A percentile compares a stretch with the other conserved stretches of the same genome.
Conservation (phyloP, 2,329 filamentous ascomycete genomes). For the Myriosclerotinia scirpicola region DNA sequence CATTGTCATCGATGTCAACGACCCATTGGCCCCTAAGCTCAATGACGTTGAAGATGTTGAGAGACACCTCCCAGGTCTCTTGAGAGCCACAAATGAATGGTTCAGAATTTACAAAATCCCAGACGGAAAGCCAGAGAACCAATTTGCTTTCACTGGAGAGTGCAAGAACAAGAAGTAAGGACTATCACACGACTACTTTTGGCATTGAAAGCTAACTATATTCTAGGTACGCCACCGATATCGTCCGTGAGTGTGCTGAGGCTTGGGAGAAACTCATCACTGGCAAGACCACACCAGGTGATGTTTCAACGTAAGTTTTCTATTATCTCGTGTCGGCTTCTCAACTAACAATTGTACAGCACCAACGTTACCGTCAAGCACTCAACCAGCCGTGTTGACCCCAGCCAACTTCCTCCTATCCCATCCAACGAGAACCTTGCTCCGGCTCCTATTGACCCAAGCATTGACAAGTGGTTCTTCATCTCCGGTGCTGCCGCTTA, state of each 20-base stretch:
- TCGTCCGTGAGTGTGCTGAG: slow-evolving; percentile 93
- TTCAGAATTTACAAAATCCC: slow-evolving; percentile 99
- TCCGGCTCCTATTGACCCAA: slow-evolving; percentile 87
- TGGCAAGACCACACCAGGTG: slow-evolving; percentile 78
- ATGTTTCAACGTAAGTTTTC: slow-evolving; percentile 73
- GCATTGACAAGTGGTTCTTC: slow-evolving; percentile 99
- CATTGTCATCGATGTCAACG: slow-evolving; percentile 98
- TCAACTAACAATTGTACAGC: slow-evolving; percentile 50
- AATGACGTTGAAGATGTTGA: slow-evolving; percentile 99
- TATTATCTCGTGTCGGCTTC: background rate
- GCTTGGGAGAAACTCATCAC: slow-evolving; percentile 96
- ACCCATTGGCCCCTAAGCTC: slow-evolving; percentile 92
- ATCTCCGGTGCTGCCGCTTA: slow-evolving; percentile 94
- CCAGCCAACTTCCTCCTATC: slow-evolving; percentile 71
- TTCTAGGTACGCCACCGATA: slow-evolving; percentile 87
- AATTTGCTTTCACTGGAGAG: slow-evolving; percentile 99
- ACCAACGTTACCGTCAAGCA: slow-evolving; percentile 76
- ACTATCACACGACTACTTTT: background rate
- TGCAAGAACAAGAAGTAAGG: slow-evolving; percentile 99
- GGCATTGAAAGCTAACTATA: slow-evolving; percentile 24
- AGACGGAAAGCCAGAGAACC: slow-evolving; percentile 99
- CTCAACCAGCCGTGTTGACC: slow-evolving; percentile 70
- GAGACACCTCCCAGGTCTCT: slow-evolving; percentile 92
- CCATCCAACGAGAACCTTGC: slow-evolving; percentile 76
- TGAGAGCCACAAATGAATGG: slow-evolving; percentile 99